Evolutionary conservation across 805 yeast genomes (phyloP), one percentile per base, ranked within the genome.

Genomic region (Candida nitratophila): DNA sequence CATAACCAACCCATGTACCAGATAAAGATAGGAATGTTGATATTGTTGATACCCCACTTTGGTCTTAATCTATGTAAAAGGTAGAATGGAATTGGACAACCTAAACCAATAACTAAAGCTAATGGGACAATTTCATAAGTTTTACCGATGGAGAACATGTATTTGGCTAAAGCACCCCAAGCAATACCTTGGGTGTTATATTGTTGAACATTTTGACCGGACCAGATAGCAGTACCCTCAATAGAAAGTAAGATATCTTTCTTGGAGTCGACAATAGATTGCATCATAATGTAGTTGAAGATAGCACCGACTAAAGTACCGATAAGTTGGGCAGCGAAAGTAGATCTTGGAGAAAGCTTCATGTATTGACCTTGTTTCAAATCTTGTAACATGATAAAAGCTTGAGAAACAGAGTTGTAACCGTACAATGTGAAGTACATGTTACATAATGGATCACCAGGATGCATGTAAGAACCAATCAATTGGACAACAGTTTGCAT

Each of bases 361-460:
- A 66, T 51, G 53, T 70, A 70, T 48, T 70, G 74, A 4, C 64
- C 73, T 59, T 61, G 56, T 45, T 69, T 69, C 51, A 63, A 66
- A 47, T 68, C 69, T 52, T 64, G 71, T 31, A 70, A 68, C 15
- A 64, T 48, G 37, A 64, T 55, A 53, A 66, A 69, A 20, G 72
- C 76, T 55, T 71, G 76, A 14, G 58, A 57, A 35, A 19, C 70
- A 57, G 11, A 74, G 56, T 64, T 64, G 54, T 61, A 64, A 43
- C 73, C 73, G 42, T 58, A 61, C 14, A 69, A 61, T 46, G 68
- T 69, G 48, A 66, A 56, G 47, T 64, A 62, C 56, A 71, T 70
- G 51, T 70, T 64, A 0, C 75, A 75, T 29, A 71, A 53, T 2
- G 76, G 53, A 37, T 48, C 46, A 9, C 41, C 41, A 15, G 41